phyloP scores from a whole-genome alignment of 2,329 filamentous ascomycete genomes.

The Cercospora canescens region DNA sequence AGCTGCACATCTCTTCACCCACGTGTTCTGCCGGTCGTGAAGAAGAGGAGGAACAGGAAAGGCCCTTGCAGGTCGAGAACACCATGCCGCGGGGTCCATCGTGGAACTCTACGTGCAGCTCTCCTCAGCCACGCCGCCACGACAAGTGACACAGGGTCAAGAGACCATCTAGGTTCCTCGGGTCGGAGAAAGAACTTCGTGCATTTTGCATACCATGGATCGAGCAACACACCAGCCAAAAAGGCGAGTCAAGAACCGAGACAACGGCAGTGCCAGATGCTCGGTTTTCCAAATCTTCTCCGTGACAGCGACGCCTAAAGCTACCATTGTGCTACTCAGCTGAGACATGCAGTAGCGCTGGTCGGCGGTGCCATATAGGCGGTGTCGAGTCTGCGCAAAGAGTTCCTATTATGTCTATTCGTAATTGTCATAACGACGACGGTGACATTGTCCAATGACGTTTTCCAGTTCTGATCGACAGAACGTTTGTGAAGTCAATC shows the following conservation, averaged over 20 bases:
- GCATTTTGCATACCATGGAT: constrained; percentile 1
- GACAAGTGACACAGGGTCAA: not conserved
- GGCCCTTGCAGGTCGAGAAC: not conserved
- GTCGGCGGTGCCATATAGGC: constrained; percentile 5
- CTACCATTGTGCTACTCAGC: not conserved
- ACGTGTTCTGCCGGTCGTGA: not conserved
- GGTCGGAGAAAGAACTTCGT: not conserved
- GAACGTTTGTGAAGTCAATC: not conserved
- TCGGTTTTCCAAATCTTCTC: not conserved
- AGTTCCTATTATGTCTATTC: not conserved
- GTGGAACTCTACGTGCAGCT: not conserved
- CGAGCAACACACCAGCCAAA: not conserved
- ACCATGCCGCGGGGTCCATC: not conserved
- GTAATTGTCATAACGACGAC: not conserved
- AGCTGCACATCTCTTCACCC: not conserved
- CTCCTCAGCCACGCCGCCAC: not conserved
- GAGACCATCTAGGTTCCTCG: not conserved
- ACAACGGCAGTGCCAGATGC: not conserved
- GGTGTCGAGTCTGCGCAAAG: not conserved
- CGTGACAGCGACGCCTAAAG: not conserved
- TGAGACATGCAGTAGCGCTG: constrained; percentile 7
- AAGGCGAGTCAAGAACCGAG: constrained; percentile 5
- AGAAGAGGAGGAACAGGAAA: not conserved
- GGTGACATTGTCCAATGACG: not conserved
- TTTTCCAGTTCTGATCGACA: not conserved